Evolutionary conservation across 805 yeast species (phyloP), one percentile per base, ranked within the genome.

Genomic region (Kuraishia borneana): DNA sequence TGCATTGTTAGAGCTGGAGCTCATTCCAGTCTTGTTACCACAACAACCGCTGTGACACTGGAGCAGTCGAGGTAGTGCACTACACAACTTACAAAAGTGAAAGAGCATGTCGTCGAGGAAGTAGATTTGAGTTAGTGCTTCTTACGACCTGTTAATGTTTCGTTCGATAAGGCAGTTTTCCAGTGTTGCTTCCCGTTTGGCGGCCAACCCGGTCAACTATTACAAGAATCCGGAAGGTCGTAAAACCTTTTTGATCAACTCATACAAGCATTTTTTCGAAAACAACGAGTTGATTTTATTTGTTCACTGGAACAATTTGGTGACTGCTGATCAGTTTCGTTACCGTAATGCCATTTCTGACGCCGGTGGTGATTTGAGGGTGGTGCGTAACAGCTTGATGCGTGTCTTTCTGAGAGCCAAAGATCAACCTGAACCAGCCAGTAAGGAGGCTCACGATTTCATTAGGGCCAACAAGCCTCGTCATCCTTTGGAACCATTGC

Each of bases 241-340:
- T 60, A 89, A 89, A 61, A 87, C 96, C 0, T 87, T 75, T 46
- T 63, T 89, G 42, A 65, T 89, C 41, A 95, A 89, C 56, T 63
- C 71, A 43, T 89, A 89, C 64, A 73, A 83, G 40, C 60, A 78
- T 41, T 53, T 85, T 41, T 68, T 85, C 60, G 76, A 77, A 37
- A 62, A 58, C 20, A 74, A 75, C 53, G 76, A 83, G 26, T 75
- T 88, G 30, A 64, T 88, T 10, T 65, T 89, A 36, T 76, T 83
- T 44, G 72, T 77, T 5, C 98, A 92, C 60, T 89, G 84, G 61
- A 84, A 85, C 54, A 87, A 87, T 53, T 58, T 88, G 44, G 54
- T 71, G 37, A 77, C 83, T 44, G 47, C 57, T 10, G 97, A 92
- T 42, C 76, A 81, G 50, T 70, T 68, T 38, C 59, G 50, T 23